Percentiles rank a stretch among this genome's conserved stretches.
These are phyloP conservation scores for Phycomyces blakesleeanus DNA, from an alignment of 192 early-diverging fungal genomes.

Conservation along the genomic window DNA sequence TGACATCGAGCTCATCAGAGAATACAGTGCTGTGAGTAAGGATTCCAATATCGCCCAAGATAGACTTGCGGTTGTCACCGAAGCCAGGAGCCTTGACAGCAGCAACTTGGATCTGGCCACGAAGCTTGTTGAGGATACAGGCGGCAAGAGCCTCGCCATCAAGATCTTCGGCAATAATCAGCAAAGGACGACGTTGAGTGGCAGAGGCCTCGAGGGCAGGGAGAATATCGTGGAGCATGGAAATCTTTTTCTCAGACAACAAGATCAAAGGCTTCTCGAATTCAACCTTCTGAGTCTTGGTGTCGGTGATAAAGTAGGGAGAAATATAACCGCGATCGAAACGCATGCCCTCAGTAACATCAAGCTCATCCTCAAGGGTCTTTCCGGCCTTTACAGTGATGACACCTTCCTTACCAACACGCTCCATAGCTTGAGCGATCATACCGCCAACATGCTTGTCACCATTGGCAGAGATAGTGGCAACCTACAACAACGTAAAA, in stretches of 20 bases:
- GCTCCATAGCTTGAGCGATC: slow-evolving; percentile 99
- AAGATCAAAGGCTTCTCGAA: slow-evolving; percentile 99
- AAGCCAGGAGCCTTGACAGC: slow-evolving; percentile 99
- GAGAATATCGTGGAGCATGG: slow-evolving; percentile 90
- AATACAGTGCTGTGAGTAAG: slow-evolving; percentile 97
- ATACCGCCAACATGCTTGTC: slow-evolving; percentile 93
- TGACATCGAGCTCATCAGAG: slow-evolving; percentile 93
- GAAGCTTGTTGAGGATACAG: slow-evolving; percentile 99
- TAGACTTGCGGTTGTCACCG: slow-evolving; percentile 99
- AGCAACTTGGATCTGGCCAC: slow-evolving; percentile 94
- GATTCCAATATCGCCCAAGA: slow-evolving; percentile 94
- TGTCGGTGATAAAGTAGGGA: slow-evolving; percentile 99
- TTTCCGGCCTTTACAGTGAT: slow-evolving; percentile 99
- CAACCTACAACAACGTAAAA: slow-evolving; percentile 30
- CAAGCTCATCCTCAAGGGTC: slow-evolving; percentile 98
- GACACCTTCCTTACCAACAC: slow-evolving; percentile 99
- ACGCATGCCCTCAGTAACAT: slow-evolving; percentile 99
- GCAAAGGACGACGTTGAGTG: slow-evolving; percentile 89
- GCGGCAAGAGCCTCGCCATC: slow-evolving; percentile 99
- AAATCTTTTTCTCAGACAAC: slow-evolving; percentile 99
- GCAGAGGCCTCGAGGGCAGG: slow-evolving; percentile 95
- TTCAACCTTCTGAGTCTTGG: slow-evolving; percentile 98
- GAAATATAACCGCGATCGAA: slow-evolving; percentile 99
- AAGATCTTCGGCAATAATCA: slow-evolving; percentile 97
- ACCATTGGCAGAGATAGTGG: slow-evolving; percentile 99